Evolutionary conservation across 345 rosid genomes (phyloP), one percentile per base, ranked within the genome.

Genomic region (Raphanus sativus): DNA sequence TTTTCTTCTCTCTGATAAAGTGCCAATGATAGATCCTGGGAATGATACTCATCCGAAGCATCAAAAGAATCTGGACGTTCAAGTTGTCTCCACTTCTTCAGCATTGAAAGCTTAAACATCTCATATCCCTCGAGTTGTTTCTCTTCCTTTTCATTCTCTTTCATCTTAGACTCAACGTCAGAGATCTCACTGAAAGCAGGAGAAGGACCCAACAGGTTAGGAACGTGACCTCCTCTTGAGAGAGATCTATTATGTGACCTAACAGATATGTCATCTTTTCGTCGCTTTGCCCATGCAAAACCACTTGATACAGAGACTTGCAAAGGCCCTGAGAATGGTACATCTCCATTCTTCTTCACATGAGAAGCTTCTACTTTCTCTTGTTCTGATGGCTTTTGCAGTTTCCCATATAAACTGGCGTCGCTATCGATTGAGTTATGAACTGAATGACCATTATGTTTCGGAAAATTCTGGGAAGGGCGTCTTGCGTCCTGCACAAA

Each of bases 281-380:
- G 80, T 69, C 95, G 82, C 83, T 83, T 92, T 38, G 94, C 98
- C 98, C 98, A 92, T 50, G 98, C 97, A 83, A 94, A 94, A 75
- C 98, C 98, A 69, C 97, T 89, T 52, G 97, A 94, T 40, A 87
- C 86, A 78, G 98, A 86, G 71, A 94, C 97, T 81, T 89, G 94
- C 63, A 92, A 85, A 56, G 95, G 98, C 56, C 97, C 95, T 60
- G 97, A 88, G 79, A 88, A 92, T 56, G 95, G 97, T 77, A 92
- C 83, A 70, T 94, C 97, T 56, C 95, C 97, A 89, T 65, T 91
- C 89, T 92, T 91, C 87, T 94, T 94, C 38, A 80, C 86, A 76
- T 94, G 97, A 74, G 87, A 81, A 76, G 88, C 96, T 33, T 88
- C 95, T 32, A 87, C 90, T 30, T 73, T 65, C 61, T 84, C 82